Conservation (phyloP, 1,284 basidiomycete genomes). For the Pisolithus thermaeus region DNA sequence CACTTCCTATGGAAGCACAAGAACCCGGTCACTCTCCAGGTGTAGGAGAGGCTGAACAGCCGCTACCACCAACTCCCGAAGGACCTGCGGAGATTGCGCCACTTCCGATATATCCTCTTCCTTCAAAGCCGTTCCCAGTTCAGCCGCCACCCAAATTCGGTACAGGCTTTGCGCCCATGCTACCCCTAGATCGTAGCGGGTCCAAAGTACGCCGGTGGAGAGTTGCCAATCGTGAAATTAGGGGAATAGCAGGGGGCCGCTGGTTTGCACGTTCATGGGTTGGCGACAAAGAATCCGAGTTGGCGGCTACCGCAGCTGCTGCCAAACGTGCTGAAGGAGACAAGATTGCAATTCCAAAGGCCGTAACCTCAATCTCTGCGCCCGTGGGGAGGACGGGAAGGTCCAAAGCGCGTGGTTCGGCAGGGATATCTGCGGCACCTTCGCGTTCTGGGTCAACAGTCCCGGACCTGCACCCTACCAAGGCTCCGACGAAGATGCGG, state of each 20-base stretch:
- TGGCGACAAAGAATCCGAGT: slow-evolving; percentile 72
- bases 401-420: slow-evolving; percentile 33
- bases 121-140: slow-evolving; percentile 72
- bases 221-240: slow-evolving; percentile 63
- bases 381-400: slow-evolving; percentile 36
- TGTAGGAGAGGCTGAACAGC: slow-evolving; percentile 22
- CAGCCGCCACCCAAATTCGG: slow-evolving; percentile 67
- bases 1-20: slow-evolving; percentile 23
- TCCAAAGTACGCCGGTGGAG: slow-evolving; percentile 65
- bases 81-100: slow-evolving; percentile 51
- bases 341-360: slow-evolving; percentile 27
- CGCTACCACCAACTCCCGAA: slow-evolving; percentile 34
- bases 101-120: slow-evolving; percentile 67
- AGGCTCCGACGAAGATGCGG: slow-evolving; percentile 55
- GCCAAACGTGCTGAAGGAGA: slow-evolving; percentile 28
- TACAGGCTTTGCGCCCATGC: slow-evolving; percentile 60
- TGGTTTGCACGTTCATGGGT: slow-evolving; percentile 74
- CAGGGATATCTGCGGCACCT: slow-evolving; percentile 41
- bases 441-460: slow-evolving; percentile 49
- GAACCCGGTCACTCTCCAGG: slow-evolving; percentile 23
- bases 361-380: slow-evolving; percentile 35
- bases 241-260: slow-evolving; percentile 72
- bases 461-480: slow-evolving; percentile 36
- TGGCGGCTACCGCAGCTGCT: slow-evolving; percentile 28
- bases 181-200: slow-evolving; percentile 57